Evolutionary conservation across 2,329 filamentous ascomycete genomes (phyloP), one percentile per base, ranked within the genome.

Genomic region (Aspergillus tubingensis): DNA sequence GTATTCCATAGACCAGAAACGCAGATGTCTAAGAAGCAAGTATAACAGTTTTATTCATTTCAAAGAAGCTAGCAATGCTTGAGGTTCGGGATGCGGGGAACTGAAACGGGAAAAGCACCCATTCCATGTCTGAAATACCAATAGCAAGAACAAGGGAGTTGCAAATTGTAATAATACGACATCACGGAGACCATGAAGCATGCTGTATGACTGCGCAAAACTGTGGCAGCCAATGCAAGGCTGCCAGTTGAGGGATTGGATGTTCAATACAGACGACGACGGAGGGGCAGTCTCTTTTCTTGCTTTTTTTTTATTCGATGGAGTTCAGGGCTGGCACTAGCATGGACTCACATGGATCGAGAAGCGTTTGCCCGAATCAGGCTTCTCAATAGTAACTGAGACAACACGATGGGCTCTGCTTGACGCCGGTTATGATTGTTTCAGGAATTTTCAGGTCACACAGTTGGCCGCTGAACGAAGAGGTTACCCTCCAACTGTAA

Each of bases 321-420:
- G 19, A 48, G 30, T 51, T 30, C 38, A 53, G 51, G 38, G 41
- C 5, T 25, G 49, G 52, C 25, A 36, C 32, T 13, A 57, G 25
- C 54, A 32, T 50, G 30, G 51, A 75, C 74, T 75, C 63, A 76
- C 74, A 67, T 61, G 41, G 59, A 68, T 65, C 59, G 67, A 70
- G 64, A 58, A 64, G 61, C 50, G 59, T 49, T 65, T 64, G 70
- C 68, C 68, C 67, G 62, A 67, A 58, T 67, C 67, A 74, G 64
- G 67, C 69, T 62, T 65, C 58, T 65, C 57, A 64, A 48, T 36
- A 59, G 58, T 57, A 68, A 62, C 30, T 63, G 68, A 69, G 66
- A 69, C 65, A 65, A 53, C 74, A 75, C 73, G 66, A 59, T 73
- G 72, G 59, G 60, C 44, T 57, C 44, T 62, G 44, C 39, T 61